These are phyloP conservation scores for Vigna trinervia DNA, from an alignment of 306 rosid species.

Conservation along the genomic window DNA sequence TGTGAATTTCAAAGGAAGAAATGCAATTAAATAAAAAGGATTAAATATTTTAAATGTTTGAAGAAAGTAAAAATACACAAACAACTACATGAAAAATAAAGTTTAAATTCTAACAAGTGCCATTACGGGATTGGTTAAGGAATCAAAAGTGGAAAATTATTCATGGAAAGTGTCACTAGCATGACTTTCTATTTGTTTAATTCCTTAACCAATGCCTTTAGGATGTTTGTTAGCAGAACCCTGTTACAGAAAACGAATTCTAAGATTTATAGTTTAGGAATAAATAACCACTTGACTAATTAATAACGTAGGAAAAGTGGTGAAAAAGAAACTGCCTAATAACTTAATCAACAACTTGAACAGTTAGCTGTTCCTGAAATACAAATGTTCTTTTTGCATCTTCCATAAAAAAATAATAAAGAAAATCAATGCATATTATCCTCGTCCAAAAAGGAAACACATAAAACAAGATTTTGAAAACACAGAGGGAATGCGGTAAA, in stretches of 20 bases:
- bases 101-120: background rate
- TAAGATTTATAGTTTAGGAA: background rate
- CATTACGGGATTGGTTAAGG: background rate
- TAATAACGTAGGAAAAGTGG: slow-evolving; percentile 11
- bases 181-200: background rate
- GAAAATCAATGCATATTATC: too few relatives aligned
- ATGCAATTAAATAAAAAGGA: background rate
- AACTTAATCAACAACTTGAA: slow-evolving; percentile 12
- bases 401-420: background rate
- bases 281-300: background rate
- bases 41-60: background rate
- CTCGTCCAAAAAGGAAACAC: too few relatives aligned
- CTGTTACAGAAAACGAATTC: background rate
- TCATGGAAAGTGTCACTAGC: background rate
- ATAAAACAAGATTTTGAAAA: too few relatives aligned
- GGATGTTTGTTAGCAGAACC: background rate
- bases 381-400: background rate
- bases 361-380: background rate
- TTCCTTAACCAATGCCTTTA: background rate
- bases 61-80: slow-evolving; percentile 37
- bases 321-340: background rate
- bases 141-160: background rate
- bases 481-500: slow-evolving; percentile 12
- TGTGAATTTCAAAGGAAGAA: slow-evolving; percentile 16
- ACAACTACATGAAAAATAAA: slow-evolving; percentile 28